A percentile compares a stretch with the other conserved stretches of the same genome.
Evolutionary conservation across 805 yeast species (phyloP).

Genomic region (Cyberlindnera euphorbiiphila): DNA sequence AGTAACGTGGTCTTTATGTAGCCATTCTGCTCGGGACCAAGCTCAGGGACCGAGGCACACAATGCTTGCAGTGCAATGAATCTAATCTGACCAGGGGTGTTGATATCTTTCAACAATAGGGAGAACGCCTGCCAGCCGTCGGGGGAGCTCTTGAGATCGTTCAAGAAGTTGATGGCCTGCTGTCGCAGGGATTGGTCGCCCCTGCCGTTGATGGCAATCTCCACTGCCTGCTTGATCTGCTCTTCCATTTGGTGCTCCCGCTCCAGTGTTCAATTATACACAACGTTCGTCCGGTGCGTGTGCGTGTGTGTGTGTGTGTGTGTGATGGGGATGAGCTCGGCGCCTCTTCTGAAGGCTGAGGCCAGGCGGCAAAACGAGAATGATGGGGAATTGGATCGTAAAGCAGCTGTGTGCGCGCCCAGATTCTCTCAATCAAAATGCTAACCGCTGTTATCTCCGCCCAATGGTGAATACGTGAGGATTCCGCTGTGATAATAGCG

Average conservation of each 20-base stretch:
- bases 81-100: constrained; percentile 27
- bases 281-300: background rate
- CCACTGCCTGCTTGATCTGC: constrained; percentile 31
- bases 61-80: constrained; percentile 29
- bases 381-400: too few species aligned
- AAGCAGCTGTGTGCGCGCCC: too few species aligned
- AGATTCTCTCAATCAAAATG: too few species aligned
- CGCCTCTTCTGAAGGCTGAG: too few species aligned
- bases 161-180: constrained; percentile 42
- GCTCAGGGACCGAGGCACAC: constrained; percentile 23
- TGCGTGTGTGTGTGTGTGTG: background rate
- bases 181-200: constrained; percentile 24
- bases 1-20: constrained; percentile 25
- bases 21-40: constrained; percentile 18
- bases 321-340: background rate
- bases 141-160: constrained; percentile 38
- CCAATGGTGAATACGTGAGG: too few species aligned
- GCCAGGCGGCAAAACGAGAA: too few species aligned
- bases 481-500: too few species aligned
- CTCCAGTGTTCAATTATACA: too few species aligned
- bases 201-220: constrained; percentile 29
- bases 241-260: constrained; percentile 10
- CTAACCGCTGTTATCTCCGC: too few species aligned
- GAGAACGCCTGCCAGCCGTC: constrained; percentile 47
- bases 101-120: constrained; percentile 33